A percentile compares a stretch with the other conserved stretches of the same genome.
These are phyloP conservation scores for Elaeis guineensis DNA, from an alignment of 176 grass and related monocot genomes.

Conservation along the genomic window DNA sequence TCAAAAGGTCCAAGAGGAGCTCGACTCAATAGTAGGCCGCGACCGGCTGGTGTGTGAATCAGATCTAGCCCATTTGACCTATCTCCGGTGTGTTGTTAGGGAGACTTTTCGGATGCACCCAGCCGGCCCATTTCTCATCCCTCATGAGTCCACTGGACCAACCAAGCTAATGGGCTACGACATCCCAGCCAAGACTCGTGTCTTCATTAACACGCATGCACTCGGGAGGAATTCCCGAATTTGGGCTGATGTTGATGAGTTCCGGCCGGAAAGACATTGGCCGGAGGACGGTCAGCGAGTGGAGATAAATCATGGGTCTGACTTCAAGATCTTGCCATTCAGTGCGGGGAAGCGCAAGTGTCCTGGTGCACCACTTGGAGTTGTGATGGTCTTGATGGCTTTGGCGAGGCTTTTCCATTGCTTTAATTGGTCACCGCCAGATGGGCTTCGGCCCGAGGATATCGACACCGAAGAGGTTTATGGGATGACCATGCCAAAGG, in stretches of 20 bases:
- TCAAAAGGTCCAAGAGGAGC: conserved; percentile 55
- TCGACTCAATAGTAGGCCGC: conserved; percentile 43
- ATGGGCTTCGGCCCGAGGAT: conserved; percentile 48
- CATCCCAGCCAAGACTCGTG: conserved; percentile 57
- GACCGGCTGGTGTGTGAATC: conserved; percentile 55
- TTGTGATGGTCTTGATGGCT: conserved; percentile 69
- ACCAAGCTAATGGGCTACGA: conserved; percentile 83
- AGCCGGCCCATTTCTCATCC: conserved; percentile 67
- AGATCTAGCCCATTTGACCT: conserved; percentile 48
- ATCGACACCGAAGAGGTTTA: conserved; percentile 33
- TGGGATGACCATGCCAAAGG: too few species aligned
- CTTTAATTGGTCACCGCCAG: conserved; percentile 77
- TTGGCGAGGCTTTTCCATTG: conserved; percentile 87
- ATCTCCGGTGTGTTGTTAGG: conserved; percentile 68
- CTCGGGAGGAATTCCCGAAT: conserved; percentile 65
- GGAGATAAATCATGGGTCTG: conserved; percentile 74
- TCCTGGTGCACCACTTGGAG: conserved; percentile 64
- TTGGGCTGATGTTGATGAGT: conserved; percentile 53
- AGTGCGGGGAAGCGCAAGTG: conserved; percentile 86
- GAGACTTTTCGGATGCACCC: conserved; percentile 92
- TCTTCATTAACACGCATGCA: conserved; percentile 90
- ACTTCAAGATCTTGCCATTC: conserved; percentile 86
- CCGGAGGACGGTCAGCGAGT: conserved; percentile 28
- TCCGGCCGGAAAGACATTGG: conserved; percentile 67
- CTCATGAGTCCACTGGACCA: conserved; percentile 57